Conservation (phyloP, 2,329 filamentous ascomycete species). For the Orbilia javanica region DNA sequence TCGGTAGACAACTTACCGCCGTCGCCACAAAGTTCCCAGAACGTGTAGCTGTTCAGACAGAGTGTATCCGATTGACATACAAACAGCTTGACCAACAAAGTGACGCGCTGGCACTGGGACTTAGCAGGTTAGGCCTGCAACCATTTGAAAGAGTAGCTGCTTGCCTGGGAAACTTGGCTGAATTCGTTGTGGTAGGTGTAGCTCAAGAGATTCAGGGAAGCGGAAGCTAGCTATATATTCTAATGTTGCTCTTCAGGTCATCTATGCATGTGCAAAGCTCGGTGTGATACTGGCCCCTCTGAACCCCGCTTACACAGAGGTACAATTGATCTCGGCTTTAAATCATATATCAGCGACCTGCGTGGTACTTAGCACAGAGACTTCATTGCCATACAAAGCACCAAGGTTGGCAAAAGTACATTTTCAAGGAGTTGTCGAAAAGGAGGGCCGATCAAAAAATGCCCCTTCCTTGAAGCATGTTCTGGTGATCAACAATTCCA, state of each 20-base stretch:
- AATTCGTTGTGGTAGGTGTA: constrained; percentile 78
- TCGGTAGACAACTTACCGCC: neutral
- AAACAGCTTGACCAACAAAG: constrained; percentile 79
- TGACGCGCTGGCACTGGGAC: constrained; percentile 78
- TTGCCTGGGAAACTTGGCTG: constrained; percentile 85
- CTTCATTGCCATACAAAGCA: constrained; percentile 79
- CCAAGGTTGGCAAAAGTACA: constrained; percentile 69
- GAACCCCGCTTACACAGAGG: constrained; percentile 88
- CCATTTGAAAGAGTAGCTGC: constrained; percentile 89
- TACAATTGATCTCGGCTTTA: constrained; percentile 82
- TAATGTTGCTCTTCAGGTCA: constrained; percentile 6
- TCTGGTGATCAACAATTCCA: constrained; percentile 82
- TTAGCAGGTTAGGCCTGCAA: constrained; percentile 76
- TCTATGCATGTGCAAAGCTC: constrained; percentile 85
- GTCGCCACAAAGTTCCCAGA: neutral
- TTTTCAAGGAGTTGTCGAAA: constrained; percentile 59
- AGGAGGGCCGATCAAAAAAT: neutral
- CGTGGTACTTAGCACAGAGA: constrained; percentile 85
- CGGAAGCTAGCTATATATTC: neutral
- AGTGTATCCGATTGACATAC: constrained; percentile 78
- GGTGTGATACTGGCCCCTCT: constrained; percentile 86
- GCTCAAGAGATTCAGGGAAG: neutral
- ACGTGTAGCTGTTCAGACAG: constrained; percentile 72
- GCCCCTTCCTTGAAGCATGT: constrained; percentile 77
- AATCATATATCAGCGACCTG: constrained; percentile 79